Conservation (phyloP, 2,329 filamentous ascomycete species). For the Rhytidhysteron rufulum region DNA sequence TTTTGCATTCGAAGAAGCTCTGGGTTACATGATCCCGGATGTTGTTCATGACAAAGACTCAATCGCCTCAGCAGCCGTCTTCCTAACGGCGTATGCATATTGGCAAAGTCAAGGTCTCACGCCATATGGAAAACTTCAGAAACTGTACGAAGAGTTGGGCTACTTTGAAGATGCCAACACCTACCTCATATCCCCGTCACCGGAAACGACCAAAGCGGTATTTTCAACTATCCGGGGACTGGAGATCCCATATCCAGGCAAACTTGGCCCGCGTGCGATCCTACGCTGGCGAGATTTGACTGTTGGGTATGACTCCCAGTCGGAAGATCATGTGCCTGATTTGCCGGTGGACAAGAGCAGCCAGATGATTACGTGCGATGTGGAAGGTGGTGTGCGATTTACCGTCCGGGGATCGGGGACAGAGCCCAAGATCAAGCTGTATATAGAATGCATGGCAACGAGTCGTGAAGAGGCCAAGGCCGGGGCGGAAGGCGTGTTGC, state of each 20-base stretch:
- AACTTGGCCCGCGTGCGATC: constrained; percentile 51
- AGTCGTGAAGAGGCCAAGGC: constrained; percentile 40
- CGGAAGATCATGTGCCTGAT: constrained; percentile 48
- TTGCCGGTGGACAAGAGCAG: constrained; percentile 55
- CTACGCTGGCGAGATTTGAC: constrained; percentile 61
- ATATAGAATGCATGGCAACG: constrained; percentile 47
- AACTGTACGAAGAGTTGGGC: constrained; percentile 55
- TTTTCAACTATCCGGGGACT: constrained; percentile 53
- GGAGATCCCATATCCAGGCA: constrained; percentile 39
- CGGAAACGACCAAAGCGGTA: constrained; percentile 49
- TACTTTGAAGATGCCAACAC: constrained; percentile 62
- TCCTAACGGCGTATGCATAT: constrained; percentile 52
- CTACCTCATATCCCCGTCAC: constrained; percentile 58
- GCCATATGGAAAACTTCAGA: constrained; percentile 54
- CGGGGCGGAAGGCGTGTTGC: constrained; percentile 44
- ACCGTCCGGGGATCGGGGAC: constrained; percentile 61
- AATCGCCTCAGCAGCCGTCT: constrained; percentile 57
- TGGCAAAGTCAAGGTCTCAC: constrained; percentile 54
- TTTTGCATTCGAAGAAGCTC: constrained; percentile 63
- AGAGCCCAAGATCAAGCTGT: constrained; percentile 64
- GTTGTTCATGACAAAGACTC: constrained; percentile 65
- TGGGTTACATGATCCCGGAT: constrained; percentile 63
- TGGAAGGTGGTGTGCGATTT: constrained; percentile 54
- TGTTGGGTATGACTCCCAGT: constrained; percentile 56
- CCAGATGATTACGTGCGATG: constrained; percentile 63